These are phyloP conservation scores for Clitocybe nebularis DNA, from an alignment of 1,284 basidiomycete species.

Conservation along the genomic window DNA sequence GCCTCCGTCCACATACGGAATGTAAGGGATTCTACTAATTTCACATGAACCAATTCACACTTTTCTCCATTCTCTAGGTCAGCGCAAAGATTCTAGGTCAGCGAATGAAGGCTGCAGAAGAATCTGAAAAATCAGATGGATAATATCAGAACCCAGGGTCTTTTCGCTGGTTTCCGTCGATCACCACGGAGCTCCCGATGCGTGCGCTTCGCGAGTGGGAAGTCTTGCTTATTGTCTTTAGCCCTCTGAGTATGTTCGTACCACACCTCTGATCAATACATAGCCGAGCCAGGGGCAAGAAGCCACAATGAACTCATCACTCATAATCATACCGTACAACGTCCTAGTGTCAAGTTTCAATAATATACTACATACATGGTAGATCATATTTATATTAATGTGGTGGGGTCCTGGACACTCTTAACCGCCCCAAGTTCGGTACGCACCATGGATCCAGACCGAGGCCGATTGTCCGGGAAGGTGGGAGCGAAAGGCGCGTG, in stretches of 20 bases:
- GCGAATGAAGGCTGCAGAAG: constrained; percentile 48
- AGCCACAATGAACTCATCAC: not conserved
- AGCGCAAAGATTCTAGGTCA: constrained; percentile 79
- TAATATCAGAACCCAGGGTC: constrained; percentile 27
- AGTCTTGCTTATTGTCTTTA: constrained; percentile 22
- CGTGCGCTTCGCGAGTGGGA: constrained; percentile 13
- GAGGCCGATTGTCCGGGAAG: too few relatives aligned
- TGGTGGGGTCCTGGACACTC: constrained; percentile 18
- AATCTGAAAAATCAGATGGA: constrained; percentile 35
- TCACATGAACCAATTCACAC: not conserved
- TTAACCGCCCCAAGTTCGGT: constrained; percentile 15
- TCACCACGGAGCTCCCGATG: constrained; percentile 8
- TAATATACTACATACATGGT: constrained; percentile 7
- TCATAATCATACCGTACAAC: constrained; percentile 1
- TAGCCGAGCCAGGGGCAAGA: constrained; percentile 13
- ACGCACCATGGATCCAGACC: constrained; percentile 9
- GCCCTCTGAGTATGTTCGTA: constrained; percentile 7
- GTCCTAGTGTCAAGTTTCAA: constrained; percentile 1
- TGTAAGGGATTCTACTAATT: constrained; percentile 36
- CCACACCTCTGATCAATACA: constrained; percentile 12
- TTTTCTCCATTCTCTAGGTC: constrained; percentile 40
- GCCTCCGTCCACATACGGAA: constrained; percentile 86
- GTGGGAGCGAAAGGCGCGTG: too few relatives aligned
- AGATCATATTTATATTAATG: constrained; percentile 10
- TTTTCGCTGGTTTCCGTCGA: constrained; percentile 7